Base-by-base conservation (phyloP, 768 basidiomycete species). In the Lentinula boryana region DNA sequence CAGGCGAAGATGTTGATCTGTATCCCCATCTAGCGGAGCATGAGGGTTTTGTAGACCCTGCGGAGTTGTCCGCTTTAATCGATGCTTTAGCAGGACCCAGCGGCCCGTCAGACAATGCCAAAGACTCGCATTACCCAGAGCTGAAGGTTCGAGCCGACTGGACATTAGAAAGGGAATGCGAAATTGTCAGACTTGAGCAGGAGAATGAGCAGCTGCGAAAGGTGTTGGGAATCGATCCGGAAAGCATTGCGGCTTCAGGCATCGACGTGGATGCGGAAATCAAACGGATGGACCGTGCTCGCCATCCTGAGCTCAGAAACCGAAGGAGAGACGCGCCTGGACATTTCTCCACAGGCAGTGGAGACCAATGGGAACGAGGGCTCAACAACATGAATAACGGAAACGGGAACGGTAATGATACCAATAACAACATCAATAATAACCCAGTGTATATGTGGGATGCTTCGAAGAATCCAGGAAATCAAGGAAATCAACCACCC, bases 141-240 rank as follows among this genome's bases (percentile, higher is more conserved):
- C 58, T 71, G 33, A 73, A 79, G 54, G 76, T 75, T 4, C 72
- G 83, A 23, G 76, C 80, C 44, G 94, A 98, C 72, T 98, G 96
- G 92, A 87, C 91, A 2, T 64, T 88, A 61, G 91, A 93, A 71
- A 83, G 97, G 63, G 96, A 98, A 70, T 75, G 76, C 63, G 97
- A 98, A 75, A 92, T 99, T 56, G 68, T 80, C 9, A 81, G 95
- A 53, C 75, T 99, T 46, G 87, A 89, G 71, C 76, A 75, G 54
- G 96, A 98, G 75, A 99, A 99, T 69, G 81, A 83, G 48, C 80
- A 85, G 60, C 75, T 99, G 54, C 79, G 96, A 54, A 79, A 79
- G 67, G 70, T 89, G 72, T 75, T 99, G 50, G 85, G 83, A 16
- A 93, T 98, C 62, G 88, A 91, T 71, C 71, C 77, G 38, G 79